These are phyloP conservation scores for Claviceps sorghi DNA, from an alignment of 2,329 filamentous ascomycete genomes.

Conservation along the genomic window DNA sequence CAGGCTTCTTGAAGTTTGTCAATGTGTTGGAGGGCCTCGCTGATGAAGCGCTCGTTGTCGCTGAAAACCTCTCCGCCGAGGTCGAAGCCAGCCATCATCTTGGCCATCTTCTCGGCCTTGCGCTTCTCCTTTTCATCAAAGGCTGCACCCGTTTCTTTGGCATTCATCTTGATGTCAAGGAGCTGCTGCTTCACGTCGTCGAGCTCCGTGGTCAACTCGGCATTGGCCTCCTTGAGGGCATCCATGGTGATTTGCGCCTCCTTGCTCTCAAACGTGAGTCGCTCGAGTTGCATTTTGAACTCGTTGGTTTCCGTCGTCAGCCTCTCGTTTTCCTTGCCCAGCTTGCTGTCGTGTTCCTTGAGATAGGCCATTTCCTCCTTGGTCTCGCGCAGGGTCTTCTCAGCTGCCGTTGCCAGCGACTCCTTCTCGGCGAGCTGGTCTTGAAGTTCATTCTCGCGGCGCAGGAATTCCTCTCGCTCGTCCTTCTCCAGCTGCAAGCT, in stretches of 20 bases:
- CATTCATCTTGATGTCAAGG: conserved; percentile 88
- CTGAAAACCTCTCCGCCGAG: conserved; percentile 86
- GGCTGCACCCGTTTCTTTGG: conserved; percentile 79
- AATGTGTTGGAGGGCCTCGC: conserved; percentile 69
- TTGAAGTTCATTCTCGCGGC: conserved; percentile 91
- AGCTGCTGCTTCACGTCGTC: conserved; percentile 95
- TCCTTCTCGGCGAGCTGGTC: conserved; percentile 94
- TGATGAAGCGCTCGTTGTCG: conserved; percentile 76
- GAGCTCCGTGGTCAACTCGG: conserved; percentile 78
- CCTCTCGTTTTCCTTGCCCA: conserved; percentile 80
- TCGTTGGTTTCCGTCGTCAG: conserved; percentile 78
- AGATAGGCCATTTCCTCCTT: conserved; percentile 76
- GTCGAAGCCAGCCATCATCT: conserved; percentile 99
- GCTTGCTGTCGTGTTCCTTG: conserved; percentile 72
- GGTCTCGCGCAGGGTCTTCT: conserved; percentile 66
- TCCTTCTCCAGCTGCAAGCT: conserved; percentile 86
- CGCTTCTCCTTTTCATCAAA: conserved; percentile 96
- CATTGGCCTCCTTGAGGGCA: conserved; percentile 86
- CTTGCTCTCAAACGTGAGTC: conserved; percentile 89
- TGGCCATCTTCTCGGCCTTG: conserved; percentile 98
- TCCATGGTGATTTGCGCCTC: conserved; percentile 98
- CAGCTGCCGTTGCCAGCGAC: conserved; percentile 59
- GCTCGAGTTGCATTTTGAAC: conserved; percentile 91
- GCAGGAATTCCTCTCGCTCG: conserved; percentile 88
- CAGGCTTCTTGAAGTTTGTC: conserved; percentile 66